These are phyloP conservation scores for Nitzschia palea DNA, from an alignment of 108 stramenopile species.

Conservation along the genomic window DNA sequence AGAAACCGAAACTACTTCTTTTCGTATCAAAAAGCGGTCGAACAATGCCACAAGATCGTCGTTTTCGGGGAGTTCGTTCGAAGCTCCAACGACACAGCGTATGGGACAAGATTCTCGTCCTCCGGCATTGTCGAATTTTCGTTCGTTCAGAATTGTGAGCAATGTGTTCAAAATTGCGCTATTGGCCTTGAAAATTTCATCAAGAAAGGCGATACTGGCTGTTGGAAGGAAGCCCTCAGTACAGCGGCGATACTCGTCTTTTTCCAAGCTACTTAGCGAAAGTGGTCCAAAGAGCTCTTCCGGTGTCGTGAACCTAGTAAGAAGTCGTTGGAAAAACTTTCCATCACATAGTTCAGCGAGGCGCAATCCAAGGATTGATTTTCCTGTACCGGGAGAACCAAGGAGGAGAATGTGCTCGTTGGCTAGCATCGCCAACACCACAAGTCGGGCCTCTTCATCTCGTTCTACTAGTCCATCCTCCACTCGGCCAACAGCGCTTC, in stretches of 20 bases:
- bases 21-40: conserved; percentile 72
- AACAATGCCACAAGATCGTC: conserved; percentile 74
- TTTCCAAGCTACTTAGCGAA: conserved; percentile 58
- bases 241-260: conserved; percentile 66
- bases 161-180: conserved; percentile 77
- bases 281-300: conserved; percentile 76
- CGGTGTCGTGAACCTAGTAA: conserved; percentile 78
- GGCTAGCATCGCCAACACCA: conserved; percentile 62
- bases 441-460: conserved; percentile 59
- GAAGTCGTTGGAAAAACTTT: conserved; percentile 66
- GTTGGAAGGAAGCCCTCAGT: conserved; percentile 71
- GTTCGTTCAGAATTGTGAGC: conserved; percentile 78
- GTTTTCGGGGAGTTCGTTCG: conserved; percentile 75
- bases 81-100: conserved; percentile 73
- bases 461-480: conserved; percentile 69
- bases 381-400: conserved; percentile 55
- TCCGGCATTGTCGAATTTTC: conserved; percentile 72
- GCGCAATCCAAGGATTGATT: conserved; percentile 56
- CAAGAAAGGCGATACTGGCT: conserved; percentile 56
- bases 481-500: conserved; percentile 43
- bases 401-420: conserved; percentile 68
- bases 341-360: conserved; percentile 62
- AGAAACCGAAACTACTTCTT: conserved; percentile 64
- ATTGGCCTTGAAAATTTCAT: conserved; percentile 84
- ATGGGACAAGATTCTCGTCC: conserved; percentile 59